Base-by-base conservation (phyloP, 2,329 filamentous ascomycete genomes). In the Dothideomycetidae sp. region DNA sequence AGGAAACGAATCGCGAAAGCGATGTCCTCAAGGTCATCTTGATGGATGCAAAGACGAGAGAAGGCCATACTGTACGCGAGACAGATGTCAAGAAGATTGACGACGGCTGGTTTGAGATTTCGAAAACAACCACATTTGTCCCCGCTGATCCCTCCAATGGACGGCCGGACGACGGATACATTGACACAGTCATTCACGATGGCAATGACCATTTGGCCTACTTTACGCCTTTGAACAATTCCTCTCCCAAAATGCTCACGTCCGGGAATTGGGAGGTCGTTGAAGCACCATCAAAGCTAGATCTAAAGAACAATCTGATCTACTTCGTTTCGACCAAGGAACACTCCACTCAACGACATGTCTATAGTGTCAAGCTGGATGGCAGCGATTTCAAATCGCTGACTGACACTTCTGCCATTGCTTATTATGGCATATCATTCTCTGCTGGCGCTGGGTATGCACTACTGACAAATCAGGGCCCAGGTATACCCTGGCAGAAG, bases 31-130 rank as follows among this genome's bases (percentile, higher is more conserved):
- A 82, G 46, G 76, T 94, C 16, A 75, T 93, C 5, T 67, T 96
- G 4, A 75, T 96, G 39, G 83, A 98, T 53, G 81, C 90, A 4
- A 61, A 65, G 14, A 62, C 68, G 3, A 77, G 84, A 33, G 75
- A 71, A 13, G 86, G 83, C 18, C 81, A 79, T 56, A 78, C 81
- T 1, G 75, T 94, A 33, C 71, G 88, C 45, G 79, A 76, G 13
- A 71, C 82, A 33, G 75, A 98, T 55, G 75, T 94, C 33, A 73
- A 75, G 46, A 69, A 78, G 40, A 67, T 94, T n/a, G 90, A 98
- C 55, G 86, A 86, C 14, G 92, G 90, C 21, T 98, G 90, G 90
- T 88, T 94, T 50, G 90, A 98, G 60, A 83, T 93, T 29, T 83
- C 84, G 1, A 79, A 93, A 50, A 73, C 78, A 29, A 93, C 86